Percentiles rank a stretch among this genome's conserved stretches.
Conservation (phyloP, 1,139 yeast genomes). For the Taphrina communis region DNA sequence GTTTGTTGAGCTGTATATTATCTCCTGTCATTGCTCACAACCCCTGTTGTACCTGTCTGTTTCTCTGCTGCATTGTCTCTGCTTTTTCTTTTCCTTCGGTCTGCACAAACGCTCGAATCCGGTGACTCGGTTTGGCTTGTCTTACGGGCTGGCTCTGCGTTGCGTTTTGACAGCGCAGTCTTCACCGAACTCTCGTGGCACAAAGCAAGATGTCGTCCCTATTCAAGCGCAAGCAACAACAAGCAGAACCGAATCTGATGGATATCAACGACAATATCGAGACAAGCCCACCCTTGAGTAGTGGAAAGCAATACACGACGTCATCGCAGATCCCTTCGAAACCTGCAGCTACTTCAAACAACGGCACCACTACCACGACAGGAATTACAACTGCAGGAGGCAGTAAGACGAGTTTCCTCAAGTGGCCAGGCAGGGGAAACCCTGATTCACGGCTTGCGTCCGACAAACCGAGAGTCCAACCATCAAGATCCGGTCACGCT, state of each 20-base stretch:
- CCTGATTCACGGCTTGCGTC: neutral
- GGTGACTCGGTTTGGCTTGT: too few relatives aligned
- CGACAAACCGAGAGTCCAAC: neutral
- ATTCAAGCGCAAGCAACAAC: constrained; percentile 36
- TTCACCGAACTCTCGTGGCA: neutral
- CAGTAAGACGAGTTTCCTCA: constrained; percentile 5
- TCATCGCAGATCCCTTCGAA: neutral
- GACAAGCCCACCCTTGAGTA: neutral
- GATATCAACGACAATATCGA: constrained; percentile 27
- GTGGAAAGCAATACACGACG: constrained; percentile 8
- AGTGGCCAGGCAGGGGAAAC: constrained; percentile 16
- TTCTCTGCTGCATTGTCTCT: too few relatives aligned
- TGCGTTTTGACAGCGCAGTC: neutral
- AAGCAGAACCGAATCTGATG: constrained; percentile 20
- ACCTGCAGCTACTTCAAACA: neutral
- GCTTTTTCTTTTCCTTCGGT: too few relatives aligned
- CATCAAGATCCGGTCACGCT: constrained; percentile 10
- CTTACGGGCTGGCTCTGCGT: too few relatives aligned
- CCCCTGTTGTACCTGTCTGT: too few relatives aligned
- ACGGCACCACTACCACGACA: too few relatives aligned
- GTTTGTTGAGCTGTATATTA: too few relatives aligned
- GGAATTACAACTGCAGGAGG: neutral
- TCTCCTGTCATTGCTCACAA: too few relatives aligned
- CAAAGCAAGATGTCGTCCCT: constrained; percentile 5
- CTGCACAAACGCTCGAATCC: too few relatives aligned